A percentile compares a stretch with the other conserved stretches of the same genome.
Evolutionary conservation across 495 filamentous ascomycete genomes (phyloP).

Genomic region (Penicillium taxi): DNA sequence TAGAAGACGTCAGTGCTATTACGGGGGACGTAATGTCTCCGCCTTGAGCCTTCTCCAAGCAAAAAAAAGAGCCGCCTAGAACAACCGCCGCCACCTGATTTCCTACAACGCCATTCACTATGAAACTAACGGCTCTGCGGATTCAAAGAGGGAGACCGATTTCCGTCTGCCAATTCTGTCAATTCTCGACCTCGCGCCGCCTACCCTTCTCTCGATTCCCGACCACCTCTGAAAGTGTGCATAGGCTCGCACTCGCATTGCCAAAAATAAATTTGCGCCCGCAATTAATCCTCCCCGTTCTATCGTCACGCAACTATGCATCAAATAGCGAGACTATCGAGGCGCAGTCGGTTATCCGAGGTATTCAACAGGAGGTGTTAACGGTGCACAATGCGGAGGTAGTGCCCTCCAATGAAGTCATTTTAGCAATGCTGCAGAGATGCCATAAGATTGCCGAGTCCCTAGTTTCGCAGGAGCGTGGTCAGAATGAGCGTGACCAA

Average conservation of each 20-base stretch:
- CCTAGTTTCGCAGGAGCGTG: slow-evolving; percentile 25
- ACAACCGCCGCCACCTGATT: slow-evolving; percentile 1
- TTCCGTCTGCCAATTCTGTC: slow-evolving; percentile 34
- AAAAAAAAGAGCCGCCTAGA: slow-evolving; percentile 14
- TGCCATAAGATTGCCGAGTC: slow-evolving; percentile 37
- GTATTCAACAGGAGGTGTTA: slow-evolving; percentile 21
- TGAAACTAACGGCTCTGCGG: slow-evolving; percentile 29
- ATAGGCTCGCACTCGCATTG: slow-evolving; percentile 13
- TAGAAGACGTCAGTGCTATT: slow-evolving; percentile 25
- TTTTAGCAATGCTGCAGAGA: slow-evolving; percentile 35
- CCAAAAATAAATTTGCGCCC: slow-evolving; percentile 6
- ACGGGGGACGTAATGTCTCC: slow-evolving; percentile 22
- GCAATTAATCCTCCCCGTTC: neutral
- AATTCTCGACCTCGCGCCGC: slow-evolving; percentile 21
- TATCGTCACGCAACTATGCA: slow-evolving; percentile 7
- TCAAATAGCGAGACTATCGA: slow-evolving; percentile 10
- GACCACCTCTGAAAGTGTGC: slow-evolving; percentile 4
- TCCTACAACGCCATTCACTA: slow-evolving; percentile 12
- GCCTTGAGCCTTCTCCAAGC: slow-evolving; percentile 17
- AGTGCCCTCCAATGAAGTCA: slow-evolving; percentile 32
- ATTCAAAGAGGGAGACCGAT: slow-evolving; percentile 17
- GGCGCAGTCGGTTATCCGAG: slow-evolving; percentile 15
- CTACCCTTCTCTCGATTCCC: slow-evolving; percentile 17
- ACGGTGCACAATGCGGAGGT: slow-evolving; percentile 24
- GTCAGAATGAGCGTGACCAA: slow-evolving; percentile 14